Evolutionary conservation across 1,284 basidiomycete genomes (phyloP).

Genomic region (Cutaneotrichosporon sp.): DNA sequence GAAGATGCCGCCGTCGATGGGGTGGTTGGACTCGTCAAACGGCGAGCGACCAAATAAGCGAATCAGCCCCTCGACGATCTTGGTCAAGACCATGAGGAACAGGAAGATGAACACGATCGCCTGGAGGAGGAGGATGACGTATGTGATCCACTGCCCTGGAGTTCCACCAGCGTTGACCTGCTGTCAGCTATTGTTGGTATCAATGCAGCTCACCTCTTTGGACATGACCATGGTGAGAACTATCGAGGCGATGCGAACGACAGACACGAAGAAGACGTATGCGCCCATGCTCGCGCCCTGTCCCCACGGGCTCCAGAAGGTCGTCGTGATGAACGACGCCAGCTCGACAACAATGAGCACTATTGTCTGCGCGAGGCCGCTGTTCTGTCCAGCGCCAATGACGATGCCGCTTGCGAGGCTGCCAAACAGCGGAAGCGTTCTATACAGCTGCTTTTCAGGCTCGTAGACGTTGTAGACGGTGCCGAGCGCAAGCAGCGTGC

Average conservation of each 20-base stretch:
- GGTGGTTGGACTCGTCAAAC: constrained; percentile 79
- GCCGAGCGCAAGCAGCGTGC: constrained; percentile 84
- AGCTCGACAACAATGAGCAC: constrained; percentile 85
- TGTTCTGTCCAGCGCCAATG: constrained; percentile 84
- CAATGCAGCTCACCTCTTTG: constrained; percentile 65
- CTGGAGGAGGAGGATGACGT: constrained; percentile 84
- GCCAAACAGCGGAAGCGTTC: constrained; percentile 73
- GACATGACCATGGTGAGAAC: constrained; percentile 86
- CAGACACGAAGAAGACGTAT: constrained; percentile 86
- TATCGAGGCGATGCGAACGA: constrained; percentile 83
- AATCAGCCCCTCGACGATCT: constrained; percentile 76
- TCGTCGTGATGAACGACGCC: constrained; percentile 76
- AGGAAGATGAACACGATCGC: constrained; percentile 81
- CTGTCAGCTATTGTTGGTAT: constrained; percentile 13
- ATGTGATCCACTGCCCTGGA: constrained; percentile 86
- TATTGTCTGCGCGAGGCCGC: constrained; percentile 87
- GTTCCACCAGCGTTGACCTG: constrained; percentile 77
- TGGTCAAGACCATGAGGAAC: constrained; percentile 75
- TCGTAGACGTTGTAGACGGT: constrained; percentile 96
- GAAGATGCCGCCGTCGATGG: constrained; percentile 79
- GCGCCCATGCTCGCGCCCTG: constrained; percentile 94
- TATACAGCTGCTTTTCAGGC: constrained; percentile 87
- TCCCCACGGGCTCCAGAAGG: constrained; percentile 94
- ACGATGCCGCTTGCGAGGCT: constrained; percentile 78
- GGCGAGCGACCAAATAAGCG: constrained; percentile 77